Evolutionary conservation across 2,329 filamentous ascomycete species (phyloP).

Genomic region (Cladosporium halotolerans): DNA sequence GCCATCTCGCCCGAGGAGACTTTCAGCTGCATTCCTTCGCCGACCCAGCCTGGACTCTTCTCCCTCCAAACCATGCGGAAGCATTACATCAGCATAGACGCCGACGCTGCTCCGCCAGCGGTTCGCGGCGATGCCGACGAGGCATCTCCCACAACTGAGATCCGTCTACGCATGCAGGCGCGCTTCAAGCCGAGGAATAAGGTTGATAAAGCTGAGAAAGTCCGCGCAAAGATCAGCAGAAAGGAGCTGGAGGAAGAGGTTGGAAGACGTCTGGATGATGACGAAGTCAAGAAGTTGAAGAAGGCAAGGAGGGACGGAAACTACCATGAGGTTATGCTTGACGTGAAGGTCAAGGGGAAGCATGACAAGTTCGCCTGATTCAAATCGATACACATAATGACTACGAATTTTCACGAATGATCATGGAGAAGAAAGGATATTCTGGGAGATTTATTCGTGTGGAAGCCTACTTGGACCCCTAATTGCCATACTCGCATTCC

Average conservation of each 20-base stretch:
- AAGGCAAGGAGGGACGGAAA: conserved; percentile 77
- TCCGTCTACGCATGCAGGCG: conserved; percentile 89
- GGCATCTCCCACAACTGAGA: conserved; percentile 53
- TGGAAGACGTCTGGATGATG: conserved; percentile 47
- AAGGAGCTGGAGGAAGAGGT: conserved; percentile 51
- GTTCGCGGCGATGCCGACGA: conserved; percentile 69
- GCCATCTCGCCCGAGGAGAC: conserved; percentile 81
- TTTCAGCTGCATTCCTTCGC: conserved; percentile 48
- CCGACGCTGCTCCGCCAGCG: conserved; percentile 48
- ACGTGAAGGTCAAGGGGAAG: conserved; percentile 85
- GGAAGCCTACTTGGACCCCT: too few relatives aligned
- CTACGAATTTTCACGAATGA: not conserved
- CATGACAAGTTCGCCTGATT: conserved; percentile 69
- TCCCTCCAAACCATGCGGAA: conserved; percentile 46
- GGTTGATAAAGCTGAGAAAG: conserved; percentile 75
- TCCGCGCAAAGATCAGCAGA: conserved; percentile 75
- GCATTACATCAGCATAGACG: conserved; percentile 59
- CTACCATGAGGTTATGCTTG: conserved; percentile 79
- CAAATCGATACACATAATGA: not conserved
- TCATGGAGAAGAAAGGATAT: not conserved
- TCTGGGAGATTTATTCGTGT: not conserved
- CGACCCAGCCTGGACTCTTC: conserved; percentile 19
- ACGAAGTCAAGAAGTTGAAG: conserved; percentile 80
- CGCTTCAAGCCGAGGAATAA: conserved; percentile 81
- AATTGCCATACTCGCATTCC: not conserved